phyloP scores from a whole-genome alignment of 495 filamentous ascomycete genomes.

The Aspergillus haitiensis region DNA sequence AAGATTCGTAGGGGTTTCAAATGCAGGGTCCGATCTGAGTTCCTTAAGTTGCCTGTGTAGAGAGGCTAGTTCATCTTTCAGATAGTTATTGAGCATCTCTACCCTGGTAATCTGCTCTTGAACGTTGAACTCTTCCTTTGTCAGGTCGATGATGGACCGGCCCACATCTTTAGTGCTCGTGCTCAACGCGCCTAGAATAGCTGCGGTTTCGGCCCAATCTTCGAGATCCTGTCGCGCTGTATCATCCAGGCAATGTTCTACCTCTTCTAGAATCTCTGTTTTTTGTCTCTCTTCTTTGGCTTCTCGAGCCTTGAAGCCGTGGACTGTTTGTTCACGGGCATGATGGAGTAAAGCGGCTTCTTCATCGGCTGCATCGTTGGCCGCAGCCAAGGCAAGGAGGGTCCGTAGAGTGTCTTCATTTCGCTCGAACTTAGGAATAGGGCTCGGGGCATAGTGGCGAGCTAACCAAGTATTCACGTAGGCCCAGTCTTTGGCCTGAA shows the following conservation, averaged over 20 bases:
- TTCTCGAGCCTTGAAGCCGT: constrained; percentile 36
- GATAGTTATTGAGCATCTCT: constrained; percentile 54
- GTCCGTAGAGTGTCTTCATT: constrained; percentile 79
- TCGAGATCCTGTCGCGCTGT: constrained; percentile 35
- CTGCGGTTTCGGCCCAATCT: constrained; percentile 42
- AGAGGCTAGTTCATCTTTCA: constrained; percentile 40
- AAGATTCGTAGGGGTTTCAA: constrained; percentile 51
- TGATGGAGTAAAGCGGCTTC: constrained; percentile 57
- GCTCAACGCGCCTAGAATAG: constrained; percentile 34
- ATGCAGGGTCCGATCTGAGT: constrained; percentile 47
- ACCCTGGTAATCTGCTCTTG: constrained; percentile 52
- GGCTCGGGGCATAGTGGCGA: constrained; percentile 62
- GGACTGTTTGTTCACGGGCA: constrained; percentile 42
- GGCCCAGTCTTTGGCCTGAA: constrained; percentile 79
- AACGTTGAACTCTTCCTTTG: constrained; percentile 41
- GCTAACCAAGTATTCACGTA: constrained; percentile 81
- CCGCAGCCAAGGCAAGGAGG: constrained; percentile 69
- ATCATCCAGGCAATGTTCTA: constrained; percentile 45
- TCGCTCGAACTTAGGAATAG: constrained; percentile 71
- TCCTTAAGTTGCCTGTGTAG: constrained; percentile 40
- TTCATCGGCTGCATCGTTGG: constrained; percentile 83
- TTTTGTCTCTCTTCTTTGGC: constrained; percentile 36
- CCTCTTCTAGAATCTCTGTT: constrained; percentile 39
- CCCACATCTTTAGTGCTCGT: constrained; percentile 38
- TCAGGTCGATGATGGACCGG: constrained; percentile 45